Conservation (phyloP, 768 basidiomycete species). For the Naganishia onofrii region DNA sequence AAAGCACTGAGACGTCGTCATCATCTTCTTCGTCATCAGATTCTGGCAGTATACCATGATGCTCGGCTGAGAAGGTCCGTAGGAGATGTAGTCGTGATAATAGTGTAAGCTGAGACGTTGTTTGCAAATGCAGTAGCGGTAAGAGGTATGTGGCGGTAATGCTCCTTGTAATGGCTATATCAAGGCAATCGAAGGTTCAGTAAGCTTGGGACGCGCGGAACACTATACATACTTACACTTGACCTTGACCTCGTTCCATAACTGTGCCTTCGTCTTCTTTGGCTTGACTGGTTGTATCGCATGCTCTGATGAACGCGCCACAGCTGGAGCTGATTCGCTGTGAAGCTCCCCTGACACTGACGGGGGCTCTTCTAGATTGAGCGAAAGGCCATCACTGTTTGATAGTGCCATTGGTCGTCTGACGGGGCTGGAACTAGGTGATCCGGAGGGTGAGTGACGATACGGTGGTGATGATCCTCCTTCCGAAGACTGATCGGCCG, state of each 20-base stretch:
- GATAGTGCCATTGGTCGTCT: neutral
- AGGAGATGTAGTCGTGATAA: constrained; percentile 65
- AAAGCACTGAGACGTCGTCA: constrained; percentile 27
- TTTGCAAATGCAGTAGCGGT: constrained; percentile 80
- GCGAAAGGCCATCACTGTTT: neutral
- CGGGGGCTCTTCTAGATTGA: neutral
- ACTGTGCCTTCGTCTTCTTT: constrained; percentile 67
- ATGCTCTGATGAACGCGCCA: neutral
- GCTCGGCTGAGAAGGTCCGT: constrained; percentile 54
- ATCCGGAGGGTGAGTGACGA: constrained; percentile 20
- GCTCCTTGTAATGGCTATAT: constrained; percentile 76
- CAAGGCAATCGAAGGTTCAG: constrained; percentile 1
- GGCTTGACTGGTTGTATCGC: constrained; percentile 8
- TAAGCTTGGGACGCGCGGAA: no score
- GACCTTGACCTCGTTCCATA: constrained; percentile 92
- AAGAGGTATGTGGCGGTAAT: constrained; percentile 82
- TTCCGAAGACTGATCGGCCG: constrained; percentile 14
- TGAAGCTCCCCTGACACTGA: neutral
- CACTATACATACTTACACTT: constrained; percentile 59
- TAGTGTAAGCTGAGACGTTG: constrained; percentile 77
- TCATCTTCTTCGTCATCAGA: constrained; percentile 31
- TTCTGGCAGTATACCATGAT: neutral
- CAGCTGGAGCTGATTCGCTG: neutral
- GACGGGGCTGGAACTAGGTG: constrained; percentile 16
- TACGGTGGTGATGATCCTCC: constrained; percentile 23